These are phyloP conservation scores for Sclerotinia trifoliorum DNA, from an alignment of 2,329 filamentous ascomycete genomes.

Conservation along the genomic window DNA sequence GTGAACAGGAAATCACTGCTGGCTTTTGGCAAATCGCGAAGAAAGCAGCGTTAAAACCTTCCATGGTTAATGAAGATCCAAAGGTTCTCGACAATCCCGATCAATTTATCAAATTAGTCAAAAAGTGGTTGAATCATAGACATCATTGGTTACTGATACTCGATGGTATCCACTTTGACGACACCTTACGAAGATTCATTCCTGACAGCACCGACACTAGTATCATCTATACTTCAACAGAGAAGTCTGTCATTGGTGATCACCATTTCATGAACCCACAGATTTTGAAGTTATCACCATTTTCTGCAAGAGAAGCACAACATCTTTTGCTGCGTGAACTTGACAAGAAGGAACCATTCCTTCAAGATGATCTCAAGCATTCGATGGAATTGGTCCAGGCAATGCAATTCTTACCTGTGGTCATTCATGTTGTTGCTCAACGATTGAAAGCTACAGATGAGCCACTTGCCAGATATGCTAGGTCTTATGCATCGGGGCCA, in stretches of 20 bases:
- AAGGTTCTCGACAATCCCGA: constrained; percentile 39
- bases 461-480: constrained; percentile 60
- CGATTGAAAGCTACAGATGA: constrained; percentile 60
- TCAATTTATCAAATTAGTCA: constrained; percentile 56
- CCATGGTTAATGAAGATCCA: constrained; percentile 37
- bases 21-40: constrained; percentile 67
- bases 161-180: constrained; percentile 64
- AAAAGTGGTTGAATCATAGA: constrained; percentile 59
- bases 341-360: constrained; percentile 54
- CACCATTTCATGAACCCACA: constrained; percentile 59
- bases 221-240: constrained; percentile 67
- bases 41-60: constrained; percentile 48
- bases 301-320: constrained; percentile 58
- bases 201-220: constrained; percentile 61
- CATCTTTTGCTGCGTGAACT: constrained; percentile 62
- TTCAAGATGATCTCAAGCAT: constrained; percentile 53
- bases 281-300: constrained; percentile 53
- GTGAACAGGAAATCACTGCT: constrained; percentile 55
- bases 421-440: constrained; percentile 65
- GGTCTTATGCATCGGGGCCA: constrained; percentile 54
- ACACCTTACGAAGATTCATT: constrained; percentile 58
- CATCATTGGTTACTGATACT: constrained; percentile 67
- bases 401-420: constrained; percentile 64
- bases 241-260: constrained; percentile 54
- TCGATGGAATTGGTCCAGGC: constrained; percentile 62